These are phyloP conservation scores for Cenococcum geophilum DNA, from an alignment of 495 filamentous ascomycete genomes.

Conservation along the genomic window DNA sequence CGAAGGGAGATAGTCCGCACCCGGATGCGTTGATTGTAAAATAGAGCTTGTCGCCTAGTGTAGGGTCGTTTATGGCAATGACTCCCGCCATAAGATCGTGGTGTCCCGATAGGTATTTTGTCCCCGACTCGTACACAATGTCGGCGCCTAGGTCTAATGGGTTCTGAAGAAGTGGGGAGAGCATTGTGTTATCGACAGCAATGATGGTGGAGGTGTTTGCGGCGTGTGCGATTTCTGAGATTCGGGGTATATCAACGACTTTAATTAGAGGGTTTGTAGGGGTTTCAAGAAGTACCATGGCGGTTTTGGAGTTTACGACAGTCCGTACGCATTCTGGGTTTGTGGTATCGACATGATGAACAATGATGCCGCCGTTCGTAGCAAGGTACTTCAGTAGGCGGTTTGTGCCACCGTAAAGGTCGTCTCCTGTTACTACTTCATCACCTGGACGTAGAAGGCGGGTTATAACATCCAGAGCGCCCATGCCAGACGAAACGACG, in stretches of 20 bases:
- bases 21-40: slow-evolving; percentile 95
- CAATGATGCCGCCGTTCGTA: slow-evolving; percentile 75
- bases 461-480: slow-evolving; percentile 93
- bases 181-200: slow-evolving; percentile 96
- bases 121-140: slow-evolving; percentile 94
- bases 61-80: slow-evolving; percentile 75
- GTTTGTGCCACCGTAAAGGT: slow-evolving; percentile 94
- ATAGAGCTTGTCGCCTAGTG: slow-evolving; percentile 81
- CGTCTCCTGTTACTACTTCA: slow-evolving; percentile 94
- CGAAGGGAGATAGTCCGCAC: slow-evolving; percentile 88
- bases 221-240: slow-evolving; percentile 67
- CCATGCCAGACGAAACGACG: slow-evolving; percentile 94
- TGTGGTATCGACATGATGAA: slow-evolving; percentile 96
- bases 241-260: slow-evolving; percentile 81
- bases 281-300: slow-evolving; percentile 94
- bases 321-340: slow-evolving; percentile 56
- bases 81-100: slow-evolving; percentile 99
- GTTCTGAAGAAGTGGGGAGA: slow-evolving; percentile 85
- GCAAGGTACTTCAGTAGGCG: slow-evolving; percentile 86
- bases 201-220: slow-evolving; percentile 78
- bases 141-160: slow-evolving; percentile 91
- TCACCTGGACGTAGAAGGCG: slow-evolving; percentile 87
- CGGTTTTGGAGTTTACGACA: slow-evolving; percentile 70
- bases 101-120: slow-evolving; percentile 95
- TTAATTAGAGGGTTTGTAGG: slow-evolving; percentile 98